These are phyloP conservation scores for Candida mesenterica DNA, from an alignment of 1,139 yeast genomes.

Conservation along the genomic window DNA sequence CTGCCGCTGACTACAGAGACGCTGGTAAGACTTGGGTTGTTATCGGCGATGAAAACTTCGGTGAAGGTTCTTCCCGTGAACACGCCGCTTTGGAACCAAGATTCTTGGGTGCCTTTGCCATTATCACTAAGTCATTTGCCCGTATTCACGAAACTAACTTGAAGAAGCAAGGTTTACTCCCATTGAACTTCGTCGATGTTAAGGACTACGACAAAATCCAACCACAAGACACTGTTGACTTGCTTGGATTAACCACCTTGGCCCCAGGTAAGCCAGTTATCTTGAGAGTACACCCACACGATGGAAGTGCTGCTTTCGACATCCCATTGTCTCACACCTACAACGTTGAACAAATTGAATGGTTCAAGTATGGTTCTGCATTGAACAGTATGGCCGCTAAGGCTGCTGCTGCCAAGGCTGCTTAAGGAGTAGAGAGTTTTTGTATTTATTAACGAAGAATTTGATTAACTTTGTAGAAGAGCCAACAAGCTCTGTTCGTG, in stretches of 20 bases:
- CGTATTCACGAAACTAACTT: slow-evolving; percentile 65
- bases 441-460: slow-evolving; percentile 2
- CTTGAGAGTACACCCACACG: slow-evolving; percentile 87
- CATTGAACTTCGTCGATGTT: slow-evolving; percentile 86
- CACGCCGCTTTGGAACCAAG: slow-evolving; percentile 99
- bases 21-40: slow-evolving; percentile 94
- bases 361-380: slow-evolving; percentile 99
- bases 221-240: slow-evolving; percentile 86
- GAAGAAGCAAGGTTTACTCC: slow-evolving; percentile 58
- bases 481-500: too few relatives aligned
- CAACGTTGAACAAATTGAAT: slow-evolving; percentile 93
- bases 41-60: slow-evolving; percentile 97
- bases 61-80: slow-evolving; percentile 99
- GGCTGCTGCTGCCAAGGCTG: slow-evolving; percentile 11
- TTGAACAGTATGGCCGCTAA: slow-evolving; percentile 90
- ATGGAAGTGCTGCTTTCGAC: slow-evolving; percentile 78
- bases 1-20: slow-evolving; percentile 94
- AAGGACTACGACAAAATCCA: slow-evolving; percentile 93
- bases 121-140: slow-evolving; percentile 95
- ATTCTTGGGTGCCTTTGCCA: slow-evolving; percentile 97
- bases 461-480: too few relatives aligned
- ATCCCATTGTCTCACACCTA: slow-evolving; percentile 92
- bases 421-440: background rate
- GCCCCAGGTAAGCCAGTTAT: slow-evolving; percentile 92
- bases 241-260: slow-evolving; percentile 77